Evolutionary conservation across 129 eudicot species (phyloP).

Genomic region (Saussurea involucrata): DNA sequence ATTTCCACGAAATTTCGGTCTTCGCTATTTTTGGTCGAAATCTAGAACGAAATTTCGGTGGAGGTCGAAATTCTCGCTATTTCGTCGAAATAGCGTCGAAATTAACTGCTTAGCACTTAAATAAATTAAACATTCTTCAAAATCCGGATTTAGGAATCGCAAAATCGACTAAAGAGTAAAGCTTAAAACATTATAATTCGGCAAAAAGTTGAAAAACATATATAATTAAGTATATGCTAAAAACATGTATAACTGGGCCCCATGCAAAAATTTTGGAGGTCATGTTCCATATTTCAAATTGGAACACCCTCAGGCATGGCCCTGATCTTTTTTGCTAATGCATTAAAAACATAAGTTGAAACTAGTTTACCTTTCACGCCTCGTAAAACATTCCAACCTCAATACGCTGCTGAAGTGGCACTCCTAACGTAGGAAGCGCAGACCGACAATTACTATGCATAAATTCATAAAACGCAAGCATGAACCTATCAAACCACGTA

Average conservation of each 20-base stretch:
- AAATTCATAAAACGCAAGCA: slow-evolving; percentile 63
- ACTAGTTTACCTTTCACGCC: slow-evolving; percentile 33
- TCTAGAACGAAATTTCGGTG: no score
- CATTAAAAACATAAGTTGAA: neutral
- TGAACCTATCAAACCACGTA: slow-evolving; percentile 49
- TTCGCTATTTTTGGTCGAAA: no score
- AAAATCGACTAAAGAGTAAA: neutral
- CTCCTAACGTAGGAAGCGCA: slow-evolving; percentile 52
- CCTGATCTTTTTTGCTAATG: neutral
- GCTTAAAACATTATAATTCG: neutral
- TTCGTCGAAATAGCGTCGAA: no score
- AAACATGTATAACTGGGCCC: neutral
- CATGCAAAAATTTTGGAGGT: no score
- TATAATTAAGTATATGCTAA: neutral
- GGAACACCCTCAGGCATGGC: neutral
- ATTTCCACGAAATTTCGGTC: no score
- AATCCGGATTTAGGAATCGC: neutral
- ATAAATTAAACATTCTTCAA: neutral
- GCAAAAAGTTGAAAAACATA: no score
- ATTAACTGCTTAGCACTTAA: no score
- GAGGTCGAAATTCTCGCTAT: no score
- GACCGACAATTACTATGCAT: slow-evolving; percentile 75
- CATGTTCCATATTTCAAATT: neutral
- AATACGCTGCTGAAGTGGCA: slow-evolving; percentile 48
- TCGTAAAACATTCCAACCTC: slow-evolving; percentile 82